Conservation (phyloP, 495 filamentous ascomycete species). For the Hypoxylon fragiforme region DNA sequence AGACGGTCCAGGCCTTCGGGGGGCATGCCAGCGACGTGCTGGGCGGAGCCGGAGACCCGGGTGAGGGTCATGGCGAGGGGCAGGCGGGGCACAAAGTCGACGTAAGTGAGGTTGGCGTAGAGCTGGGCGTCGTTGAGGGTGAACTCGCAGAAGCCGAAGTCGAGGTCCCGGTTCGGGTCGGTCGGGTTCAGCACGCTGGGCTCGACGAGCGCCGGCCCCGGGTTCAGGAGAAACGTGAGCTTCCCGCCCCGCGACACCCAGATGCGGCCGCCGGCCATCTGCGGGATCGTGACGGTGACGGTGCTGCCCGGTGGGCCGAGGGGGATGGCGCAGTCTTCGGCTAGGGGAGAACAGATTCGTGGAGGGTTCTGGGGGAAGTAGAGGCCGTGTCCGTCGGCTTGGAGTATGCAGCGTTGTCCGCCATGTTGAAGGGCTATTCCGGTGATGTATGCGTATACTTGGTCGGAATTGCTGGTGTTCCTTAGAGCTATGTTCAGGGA, state of each 20-base stretch:
- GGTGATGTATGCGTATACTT: constrained; percentile 48
- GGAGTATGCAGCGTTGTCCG: constrained; percentile 42
- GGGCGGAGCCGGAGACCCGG: constrained; percentile 51
- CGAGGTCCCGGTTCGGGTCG: constrained; percentile 66
- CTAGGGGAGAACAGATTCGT: constrained; percentile 51
- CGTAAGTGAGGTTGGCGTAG: constrained; percentile 78
- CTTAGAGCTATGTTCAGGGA: constrained; percentile 45
- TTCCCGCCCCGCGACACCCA: constrained; percentile 66
- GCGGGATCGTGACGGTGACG: constrained; percentile 65
- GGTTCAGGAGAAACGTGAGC: constrained; percentile 75
- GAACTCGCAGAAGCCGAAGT: constrained; percentile 77
- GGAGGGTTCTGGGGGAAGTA: constrained; percentile 47
- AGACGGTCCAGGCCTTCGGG: constrained; percentile 62
- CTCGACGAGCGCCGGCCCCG: constrained; percentile 71
- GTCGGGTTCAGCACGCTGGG: constrained; percentile 71
- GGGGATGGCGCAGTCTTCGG: constrained; percentile 65
- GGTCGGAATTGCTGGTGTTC: constrained; percentile 40
- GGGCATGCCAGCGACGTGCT: constrained; percentile 64
- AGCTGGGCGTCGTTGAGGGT: constrained; percentile 70
- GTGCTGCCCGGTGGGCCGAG: constrained; percentile 65
- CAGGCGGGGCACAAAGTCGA: constrained; percentile 70
- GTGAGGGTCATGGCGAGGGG: constrained; percentile 67
- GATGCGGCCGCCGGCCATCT: constrained; percentile 67
- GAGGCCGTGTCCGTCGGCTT: constrained; percentile 35
- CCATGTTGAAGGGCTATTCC: constrained; percentile 47